Conservation (phyloP, 257 asterid genomes). For the Handroanthus guayacan region DNA sequence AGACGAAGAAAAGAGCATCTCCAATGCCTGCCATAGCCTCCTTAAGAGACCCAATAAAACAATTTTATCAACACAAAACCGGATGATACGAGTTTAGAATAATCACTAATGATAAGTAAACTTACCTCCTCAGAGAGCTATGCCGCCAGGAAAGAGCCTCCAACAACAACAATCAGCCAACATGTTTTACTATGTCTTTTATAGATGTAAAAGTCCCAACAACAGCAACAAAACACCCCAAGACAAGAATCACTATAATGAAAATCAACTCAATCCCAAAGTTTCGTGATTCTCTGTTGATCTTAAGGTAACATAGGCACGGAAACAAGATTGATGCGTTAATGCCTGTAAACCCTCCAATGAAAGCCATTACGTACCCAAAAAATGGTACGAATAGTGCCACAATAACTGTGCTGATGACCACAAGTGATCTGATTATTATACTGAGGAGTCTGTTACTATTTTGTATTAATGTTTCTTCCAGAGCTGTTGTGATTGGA, state of each 20-base stretch:
- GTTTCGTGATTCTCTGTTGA: conserved; percentile 33
- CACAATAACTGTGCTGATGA: conserved; percentile 22
- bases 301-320: conserved; percentile 58
- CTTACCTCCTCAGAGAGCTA: conserved; percentile 89
- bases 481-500: no score
- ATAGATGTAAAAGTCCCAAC: conserved; percentile 52
- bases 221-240: conserved; percentile 44
- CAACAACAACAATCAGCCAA: conserved; percentile 92
- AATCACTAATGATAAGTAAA: no score
- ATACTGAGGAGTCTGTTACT: not conserved
- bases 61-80: not conserved
- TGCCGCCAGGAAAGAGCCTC: conserved; percentile 93
- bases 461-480: not conserved
- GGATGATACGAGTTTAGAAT: not conserved
- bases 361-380: conserved; percentile 58
- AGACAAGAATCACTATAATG: conserved; percentile 25
- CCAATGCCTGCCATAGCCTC: conserved; percentile 83
- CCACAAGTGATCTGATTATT: conserved; percentile 24
- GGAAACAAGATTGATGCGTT: conserved; percentile 53
- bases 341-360: conserved; percentile 50
- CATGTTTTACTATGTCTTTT: conserved; percentile 42
- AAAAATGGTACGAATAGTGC: conserved; percentile 43
- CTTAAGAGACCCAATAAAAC: conserved; percentile 4
- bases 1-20: conserved; percentile 82
- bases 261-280: conserved; percentile 41